phyloP scores from a whole-genome alignment of 1,284 basidiomycete species.

The Leccinum variabile region DNA sequence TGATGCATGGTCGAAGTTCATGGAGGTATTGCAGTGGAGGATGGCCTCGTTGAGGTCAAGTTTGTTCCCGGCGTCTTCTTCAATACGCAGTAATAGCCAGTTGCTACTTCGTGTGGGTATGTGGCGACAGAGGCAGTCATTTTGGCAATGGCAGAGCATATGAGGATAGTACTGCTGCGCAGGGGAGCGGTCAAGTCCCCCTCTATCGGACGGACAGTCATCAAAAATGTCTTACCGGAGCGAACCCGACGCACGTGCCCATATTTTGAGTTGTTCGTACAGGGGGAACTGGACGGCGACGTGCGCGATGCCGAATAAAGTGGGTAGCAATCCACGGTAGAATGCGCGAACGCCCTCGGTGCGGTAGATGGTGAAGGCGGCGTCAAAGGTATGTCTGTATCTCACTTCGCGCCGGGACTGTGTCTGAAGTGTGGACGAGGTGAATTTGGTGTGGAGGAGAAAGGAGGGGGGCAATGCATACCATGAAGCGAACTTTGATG shows the following conservation, averaged over 20 bases:
- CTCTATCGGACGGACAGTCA: slow-evolving; percentile 39
- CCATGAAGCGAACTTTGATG: slow-evolving; percentile 97
- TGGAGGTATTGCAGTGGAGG: no score
- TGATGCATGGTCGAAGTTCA: no score
- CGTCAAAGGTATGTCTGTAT: slow-evolving; percentile 87
- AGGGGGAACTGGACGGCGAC: slow-evolving; percentile 95
- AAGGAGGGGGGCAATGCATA: slow-evolving; percentile 40
- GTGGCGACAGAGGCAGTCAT: slow-evolving; percentile 93
- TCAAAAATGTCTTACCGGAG: background rate
- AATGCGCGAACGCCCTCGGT: slow-evolving; percentile 84
- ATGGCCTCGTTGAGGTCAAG: no score
- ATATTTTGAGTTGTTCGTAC: slow-evolving; percentile 88
- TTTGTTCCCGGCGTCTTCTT: no score
- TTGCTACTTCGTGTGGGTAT: slow-evolving; percentile 88
- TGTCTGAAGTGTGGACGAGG: slow-evolving; percentile 48
- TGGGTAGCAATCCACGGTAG: slow-evolving; percentile 89
- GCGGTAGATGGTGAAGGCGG: slow-evolving; percentile 82
- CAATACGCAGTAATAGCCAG: no score
- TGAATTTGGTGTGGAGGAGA: slow-evolving; percentile 4
- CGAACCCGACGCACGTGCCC: slow-evolving; percentile 65
- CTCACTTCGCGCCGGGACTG: slow-evolving; percentile 71
- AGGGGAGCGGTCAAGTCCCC: slow-evolving; percentile 58
- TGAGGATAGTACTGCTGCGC: slow-evolving; percentile 69
- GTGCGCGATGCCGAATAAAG: slow-evolving; percentile 85
- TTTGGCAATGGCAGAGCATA: slow-evolving; percentile 87